These are phyloP conservation scores for Endothia cerciana DNA, from an alignment of 2,329 filamentous ascomycete species.

Conservation along the genomic window DNA sequence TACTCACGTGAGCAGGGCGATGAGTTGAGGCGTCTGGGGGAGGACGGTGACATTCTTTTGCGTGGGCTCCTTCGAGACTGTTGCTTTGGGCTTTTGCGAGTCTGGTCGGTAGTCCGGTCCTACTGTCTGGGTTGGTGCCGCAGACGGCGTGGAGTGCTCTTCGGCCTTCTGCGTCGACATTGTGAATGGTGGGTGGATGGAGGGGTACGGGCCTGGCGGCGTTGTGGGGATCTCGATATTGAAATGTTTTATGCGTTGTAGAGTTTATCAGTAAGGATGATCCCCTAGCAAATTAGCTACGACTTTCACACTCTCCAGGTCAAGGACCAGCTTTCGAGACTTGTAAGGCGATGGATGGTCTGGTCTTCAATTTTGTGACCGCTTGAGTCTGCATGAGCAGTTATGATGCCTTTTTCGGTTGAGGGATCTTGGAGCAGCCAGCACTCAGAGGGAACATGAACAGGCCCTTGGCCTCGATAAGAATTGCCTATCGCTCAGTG, in stretches of 20 bases:
- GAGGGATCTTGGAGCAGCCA: background rate
- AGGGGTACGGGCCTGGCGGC: background rate
- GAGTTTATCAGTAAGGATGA: slow-evolving; percentile 15
- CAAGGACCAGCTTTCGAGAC: background rate
- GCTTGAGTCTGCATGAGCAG: background rate
- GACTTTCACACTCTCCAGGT: background rate
- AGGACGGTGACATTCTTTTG: slow-evolving; percentile 90
- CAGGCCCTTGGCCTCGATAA: slow-evolving; percentile 4
- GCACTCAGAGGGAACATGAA: background rate
- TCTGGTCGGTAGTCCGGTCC: slow-evolving; percentile 79
- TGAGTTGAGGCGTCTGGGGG: slow-evolving; percentile 92
- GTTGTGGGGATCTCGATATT: slow-evolving; percentile 26
- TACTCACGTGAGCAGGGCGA: slow-evolving; percentile 93
- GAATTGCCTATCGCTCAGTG: slow-evolving; percentile 5
- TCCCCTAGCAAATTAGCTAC: background rate
- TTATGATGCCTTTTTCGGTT: background rate
- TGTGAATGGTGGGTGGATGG: slow-evolving; percentile 8
- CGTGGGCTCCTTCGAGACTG: slow-evolving; percentile 80
- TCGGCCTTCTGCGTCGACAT: slow-evolving; percentile 27
- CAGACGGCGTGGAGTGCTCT: too few species aligned
- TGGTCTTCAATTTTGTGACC: background rate
- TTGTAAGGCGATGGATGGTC: background rate
- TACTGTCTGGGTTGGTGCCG: slow-evolving; percentile 62
- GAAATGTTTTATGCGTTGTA: slow-evolving; percentile 20
- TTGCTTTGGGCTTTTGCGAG: slow-evolving; percentile 81